Conservation (phyloP, 306 rosid genomes). For the Elaeagnus macrophylla region DNA sequence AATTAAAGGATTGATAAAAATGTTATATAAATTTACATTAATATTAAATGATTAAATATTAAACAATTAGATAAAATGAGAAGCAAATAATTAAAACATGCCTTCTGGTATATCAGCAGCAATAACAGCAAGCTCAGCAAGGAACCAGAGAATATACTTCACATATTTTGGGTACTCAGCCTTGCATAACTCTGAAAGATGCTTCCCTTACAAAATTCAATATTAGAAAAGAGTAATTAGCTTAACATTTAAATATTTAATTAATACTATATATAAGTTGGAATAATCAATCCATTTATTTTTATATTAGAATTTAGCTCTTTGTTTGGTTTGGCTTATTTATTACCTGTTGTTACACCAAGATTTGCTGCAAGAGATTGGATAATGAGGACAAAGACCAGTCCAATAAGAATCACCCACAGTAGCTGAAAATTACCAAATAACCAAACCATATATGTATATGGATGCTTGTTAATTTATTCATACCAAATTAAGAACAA, state of each 20-base stretch:
- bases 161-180: conserved; percentile 62
- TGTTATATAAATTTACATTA: not conserved
- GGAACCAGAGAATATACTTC: conserved; percentile 70
- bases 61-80: not conserved
- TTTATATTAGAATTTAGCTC: too few species aligned
- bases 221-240: not conserved
- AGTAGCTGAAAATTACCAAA: conserved; percentile 42
- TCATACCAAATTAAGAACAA: too few species aligned
- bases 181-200: conserved; percentile 76
- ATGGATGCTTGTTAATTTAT: not conserved
- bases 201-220: conserved; percentile 47
- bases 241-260: not conserved
- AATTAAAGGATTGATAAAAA: not conserved
- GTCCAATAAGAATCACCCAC: conserved; percentile 79
- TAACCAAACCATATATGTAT: not conserved
- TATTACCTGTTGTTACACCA: conserved; percentile 71
- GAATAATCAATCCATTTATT: too few species aligned
- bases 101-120: conserved; percentile 97
- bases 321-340: not conserved
- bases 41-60: not conserved
- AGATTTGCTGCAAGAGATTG: conserved; percentile 90
- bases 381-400: conserved; percentile 74
- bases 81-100: too few species aligned
- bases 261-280: too few species aligned
- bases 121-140: conserved; percentile 76